Evolutionary conservation across 345 rosid species (phyloP), one percentile per base, ranked within the genome.

Genomic region (Dipteronia dyeriana): DNA sequence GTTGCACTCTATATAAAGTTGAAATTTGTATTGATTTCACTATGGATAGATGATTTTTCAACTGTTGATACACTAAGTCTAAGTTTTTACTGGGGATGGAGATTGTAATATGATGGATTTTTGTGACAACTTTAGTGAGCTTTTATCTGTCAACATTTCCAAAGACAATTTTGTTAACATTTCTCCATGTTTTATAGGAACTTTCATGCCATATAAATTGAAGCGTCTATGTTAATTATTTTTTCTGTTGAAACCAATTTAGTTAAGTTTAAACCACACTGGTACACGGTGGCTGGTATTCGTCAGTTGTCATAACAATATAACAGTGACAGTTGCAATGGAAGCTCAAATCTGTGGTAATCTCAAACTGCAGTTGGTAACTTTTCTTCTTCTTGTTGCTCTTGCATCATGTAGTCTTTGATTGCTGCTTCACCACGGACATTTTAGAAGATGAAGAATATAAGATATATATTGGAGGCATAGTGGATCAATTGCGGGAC

Each of bases 341-440:
- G 41, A 62, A 62, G 9, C 41, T 22, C 31, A 49, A 49, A 53
- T 17, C 7, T 54, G 39, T 66, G 9, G 41, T 66, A 13, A 54
- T 34, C 38, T 47, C 4, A 64, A n/a, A 53, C 5, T 66, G 47
- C 26, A 53, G 39, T 0, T 49, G 45, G 26, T 74, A 63, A 72
- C 66, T 34, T 39, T 20, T 59, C 22, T 72, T 39, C 63, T 57
- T 57, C 38, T 22, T 49, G 8, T n/a, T 41, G 20, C 19, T 64
- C 25, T 63, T 74, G 77, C 39, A 47, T 49, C 70, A 19, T 81
- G 19, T 76, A 91, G 94, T 88, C 31, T 91, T 92, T 60, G 91
- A 90, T 80, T 86, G 87, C 84, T 92, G 97, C 90, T 88, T 89
- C 84, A 78, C 82, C 3, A 85, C 87, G 73, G 88, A 85, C 49